phyloP scores from a whole-genome alignment of 257 asterid species.

The Plantago major region DNA sequence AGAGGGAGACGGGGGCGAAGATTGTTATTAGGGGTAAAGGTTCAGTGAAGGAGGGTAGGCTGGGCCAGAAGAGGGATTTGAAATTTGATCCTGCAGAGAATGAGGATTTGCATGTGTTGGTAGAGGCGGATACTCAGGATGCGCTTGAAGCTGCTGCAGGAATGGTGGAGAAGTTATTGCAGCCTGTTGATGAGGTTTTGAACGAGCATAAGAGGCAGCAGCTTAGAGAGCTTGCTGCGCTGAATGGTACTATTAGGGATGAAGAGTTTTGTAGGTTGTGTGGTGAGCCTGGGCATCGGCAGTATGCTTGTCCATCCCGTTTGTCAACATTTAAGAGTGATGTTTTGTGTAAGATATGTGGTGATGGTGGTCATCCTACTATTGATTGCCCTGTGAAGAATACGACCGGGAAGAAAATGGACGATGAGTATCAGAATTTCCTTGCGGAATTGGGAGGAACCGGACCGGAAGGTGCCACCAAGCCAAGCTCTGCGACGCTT shows the following conservation, averaged over 20 bases:
- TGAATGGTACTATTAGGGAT: constrained; percentile 96
- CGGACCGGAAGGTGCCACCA: constrained; percentile 58
- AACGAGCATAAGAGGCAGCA: constrained; percentile 97
- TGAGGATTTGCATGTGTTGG: constrained; percentile 92
- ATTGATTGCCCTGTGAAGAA: constrained; percentile 85
- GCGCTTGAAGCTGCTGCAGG: constrained; percentile 90
- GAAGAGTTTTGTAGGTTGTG: constrained; percentile 90
- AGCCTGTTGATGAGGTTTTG: constrained; percentile 96
- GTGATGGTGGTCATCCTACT: constrained; percentile 98
- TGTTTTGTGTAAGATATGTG: constrained; percentile 85
- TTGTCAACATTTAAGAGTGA: constrained; percentile 85
- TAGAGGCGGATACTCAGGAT: constrained; percentile 94
- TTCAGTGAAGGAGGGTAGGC: constrained; percentile 88
- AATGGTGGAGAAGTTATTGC: constrained; percentile 95
- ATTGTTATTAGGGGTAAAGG: constrained; percentile 97
- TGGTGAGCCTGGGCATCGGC: constrained; percentile 96
- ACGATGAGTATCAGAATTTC: constrained; percentile 91
- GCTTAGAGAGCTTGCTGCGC: constrained; percentile 90
- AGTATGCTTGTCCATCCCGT: constrained; percentile 89
- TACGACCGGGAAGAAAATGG: constrained; percentile 94
- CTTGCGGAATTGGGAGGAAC: constrained; percentile 94
- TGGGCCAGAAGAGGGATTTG: constrained; percentile 84
- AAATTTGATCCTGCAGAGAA: constrained; percentile 83
- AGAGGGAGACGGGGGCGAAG: constrained; percentile 91
- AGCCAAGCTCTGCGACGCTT: constrained; percentile 46